A percentile compares a stretch with the other conserved stretches of the same genome.
These are phyloP conservation scores for Pyricularia pennisetigena DNA, from an alignment of 2,329 filamentous ascomycete species.

Conservation along the genomic window DNA sequence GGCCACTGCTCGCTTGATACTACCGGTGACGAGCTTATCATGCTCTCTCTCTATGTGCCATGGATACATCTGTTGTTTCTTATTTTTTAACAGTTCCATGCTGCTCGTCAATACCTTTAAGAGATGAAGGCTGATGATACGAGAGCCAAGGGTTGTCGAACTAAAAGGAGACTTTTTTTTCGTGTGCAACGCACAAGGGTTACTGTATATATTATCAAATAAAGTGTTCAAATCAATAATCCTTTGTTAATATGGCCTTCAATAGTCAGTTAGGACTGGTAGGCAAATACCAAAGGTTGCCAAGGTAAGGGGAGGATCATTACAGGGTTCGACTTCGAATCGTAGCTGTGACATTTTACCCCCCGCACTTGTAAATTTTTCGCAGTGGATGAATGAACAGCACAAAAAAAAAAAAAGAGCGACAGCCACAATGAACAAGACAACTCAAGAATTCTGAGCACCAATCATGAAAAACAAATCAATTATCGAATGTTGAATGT, in stretches of 20 bases:
- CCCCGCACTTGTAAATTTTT: neutral
- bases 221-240: neutral
- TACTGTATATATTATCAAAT: neutral
- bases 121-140: neutral
- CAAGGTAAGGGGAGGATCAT: neutral
- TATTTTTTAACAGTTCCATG: too few relatives aligned
- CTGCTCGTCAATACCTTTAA: too few relatives aligned
- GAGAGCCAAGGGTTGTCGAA: neutral
- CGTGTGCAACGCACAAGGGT: neutral
- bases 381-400: neutral
- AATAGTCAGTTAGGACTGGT: neutral
- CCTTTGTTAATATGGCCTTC: neutral
- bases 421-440: neutral
- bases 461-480: neutral
- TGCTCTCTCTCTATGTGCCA: neutral
- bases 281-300: neutral
- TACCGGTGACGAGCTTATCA: neutral
- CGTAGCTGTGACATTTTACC: neutral
- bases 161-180: neutral
- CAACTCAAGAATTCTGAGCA: neutral
- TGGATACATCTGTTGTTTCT: too few relatives aligned
- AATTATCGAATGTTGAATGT: neutral
- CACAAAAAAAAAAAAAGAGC: neutral
- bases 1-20: too few relatives aligned
- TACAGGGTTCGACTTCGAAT: neutral